Base-by-base conservation (phyloP, 495 filamentous ascomycete species). In the Talaromyces adpressus region DNA sequence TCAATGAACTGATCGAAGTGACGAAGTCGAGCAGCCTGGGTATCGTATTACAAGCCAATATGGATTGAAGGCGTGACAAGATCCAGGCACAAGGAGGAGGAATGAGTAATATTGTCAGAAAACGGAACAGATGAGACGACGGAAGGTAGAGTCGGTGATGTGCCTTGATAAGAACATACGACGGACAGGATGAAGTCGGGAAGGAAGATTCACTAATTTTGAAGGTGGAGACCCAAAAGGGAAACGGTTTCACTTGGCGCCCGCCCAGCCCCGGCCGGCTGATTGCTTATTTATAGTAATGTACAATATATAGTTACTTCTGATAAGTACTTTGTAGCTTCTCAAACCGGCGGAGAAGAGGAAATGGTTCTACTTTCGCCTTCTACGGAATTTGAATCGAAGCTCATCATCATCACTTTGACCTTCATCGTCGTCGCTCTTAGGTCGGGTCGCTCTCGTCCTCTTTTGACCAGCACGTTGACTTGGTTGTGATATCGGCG, bases 341-440 rank as follows among this genome's bases (percentile, higher is more conserved):
- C n/a, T n/a, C n/a, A n/a, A n/a, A n/a, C n/a, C n/a, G n/a, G n/a
- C n/a, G n/a, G n/a, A n/a, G n/a, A n/a, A n/a, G 27, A 27, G 5
- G 27, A 27, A 41, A 41, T 14, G 14, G 14, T 61, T 60, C 41
- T 49, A 27, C 36, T 62, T 34, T 67, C 69, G 76, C 8, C 76
- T 77, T 67, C 81, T 82, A 53, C 82, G 77, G 66, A 89, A 87
- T 64, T 82, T 79, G 68, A 89, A 86, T 8, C 79, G 79, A 57
- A 80, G 73, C 57, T 81, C 81, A 25, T 20, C 45, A 20, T 84
- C 84, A 56, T 82, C 81, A 62, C 77, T 80, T 32, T 79, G 78
- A 9, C 71, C 76, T 16, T 32, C 53, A 59, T 32, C 53, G 61
- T 32, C 61, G 7, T 27, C 52, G 30, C 69, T 65, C 56, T 34